phyloP scores from a whole-genome alignment of 176 grass and related monocot genomes.

The Eragrostis curvula region DNA sequence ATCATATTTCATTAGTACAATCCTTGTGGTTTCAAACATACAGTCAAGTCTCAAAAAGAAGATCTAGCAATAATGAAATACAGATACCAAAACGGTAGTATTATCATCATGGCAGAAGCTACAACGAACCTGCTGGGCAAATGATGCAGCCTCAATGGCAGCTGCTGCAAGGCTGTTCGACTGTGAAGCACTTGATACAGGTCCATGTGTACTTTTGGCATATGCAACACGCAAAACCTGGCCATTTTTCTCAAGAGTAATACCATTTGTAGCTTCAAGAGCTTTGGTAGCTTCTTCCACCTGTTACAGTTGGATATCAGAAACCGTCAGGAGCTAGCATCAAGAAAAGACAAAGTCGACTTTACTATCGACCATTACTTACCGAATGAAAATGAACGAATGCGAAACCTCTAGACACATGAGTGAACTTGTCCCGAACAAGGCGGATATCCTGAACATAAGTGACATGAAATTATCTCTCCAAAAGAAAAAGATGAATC shows the following conservation, averaged over 20 bases:
- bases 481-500: background rate
- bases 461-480: slow-evolving; percentile 24
- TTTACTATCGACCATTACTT: slow-evolving; percentile 37
- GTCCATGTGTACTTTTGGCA: slow-evolving; percentile 95
- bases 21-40: background rate
- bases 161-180: slow-evolving; percentile 92
- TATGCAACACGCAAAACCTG: slow-evolving; percentile 93
- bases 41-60: background rate
- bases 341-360: slow-evolving; percentile 8
- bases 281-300: slow-evolving; percentile 97
- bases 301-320: slow-evolving; percentile 48
- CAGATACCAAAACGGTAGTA: background rate
- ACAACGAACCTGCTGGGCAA: slow-evolving; percentile 87
- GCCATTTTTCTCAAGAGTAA: slow-evolving; percentile 86
- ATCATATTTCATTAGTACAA: background rate
- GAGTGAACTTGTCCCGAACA: slow-evolving; percentile 98
- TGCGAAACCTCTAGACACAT: slow-evolving; percentile 97
- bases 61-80: slow-evolving; percentile 7
- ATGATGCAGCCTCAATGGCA: slow-evolving; percentile 98
- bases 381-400: slow-evolving; percentile 98
- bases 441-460: slow-evolving; percentile 88
- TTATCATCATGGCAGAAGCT: slow-evolving; percentile 19
- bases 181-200: slow-evolving; percentile 64
- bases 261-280: slow-evolving; percentile 98
- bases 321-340: slow-evolving; percentile 25